phyloP scores from a whole-genome alignment of 495 filamentous ascomycete species.

The Annulohypoxylon bovei region DNA sequence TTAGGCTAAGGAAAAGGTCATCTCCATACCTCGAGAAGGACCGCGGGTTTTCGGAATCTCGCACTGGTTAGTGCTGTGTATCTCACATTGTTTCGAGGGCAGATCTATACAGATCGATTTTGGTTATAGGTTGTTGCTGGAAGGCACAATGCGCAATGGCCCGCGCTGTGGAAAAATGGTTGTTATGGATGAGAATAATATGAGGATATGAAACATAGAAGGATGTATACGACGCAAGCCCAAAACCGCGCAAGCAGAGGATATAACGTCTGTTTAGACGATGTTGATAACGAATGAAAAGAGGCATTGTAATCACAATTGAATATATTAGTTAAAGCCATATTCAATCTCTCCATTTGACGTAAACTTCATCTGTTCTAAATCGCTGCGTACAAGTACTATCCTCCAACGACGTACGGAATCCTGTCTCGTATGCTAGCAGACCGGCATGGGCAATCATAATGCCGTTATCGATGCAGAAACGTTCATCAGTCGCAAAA shows the following conservation, averaged over 20 bases:
- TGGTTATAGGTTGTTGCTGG: slow-evolving; percentile 4
- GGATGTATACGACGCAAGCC: slow-evolving; percentile 18
- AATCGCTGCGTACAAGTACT: slow-evolving; percentile 94
- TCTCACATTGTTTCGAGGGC: neutral
- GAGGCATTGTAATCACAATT: neutral
- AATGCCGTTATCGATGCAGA: slow-evolving; percentile 99
- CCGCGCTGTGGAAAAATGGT: slow-evolving; percentile 1
- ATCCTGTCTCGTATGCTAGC: slow-evolving; percentile 81
- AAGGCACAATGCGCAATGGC: slow-evolving; percentile 7
- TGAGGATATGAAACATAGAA: slow-evolving; percentile 30
- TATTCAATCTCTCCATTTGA: slow-evolving; percentile 87
- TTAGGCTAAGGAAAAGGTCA: neutral
- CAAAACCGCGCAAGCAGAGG: slow-evolving; percentile 14
- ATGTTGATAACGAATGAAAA: slow-evolving; percentile 19
- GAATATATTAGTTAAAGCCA: neutral
- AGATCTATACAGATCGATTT: neutral
- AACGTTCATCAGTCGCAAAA: slow-evolving; percentile 94
- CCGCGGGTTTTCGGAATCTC: neutral
- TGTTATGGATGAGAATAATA: slow-evolving; percentile 24
- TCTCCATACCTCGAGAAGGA: neutral
- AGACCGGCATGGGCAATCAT: slow-evolving; percentile 99
- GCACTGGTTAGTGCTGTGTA: slow-evolving; percentile 10
- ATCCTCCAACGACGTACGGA: slow-evolving; percentile 78
- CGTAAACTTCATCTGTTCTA: slow-evolving; percentile 91
- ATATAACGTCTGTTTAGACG: slow-evolving; percentile 18